Evolutionary conservation across 495 filamentous ascomycete species (phyloP), one percentile per base, ranked within the genome.

Genomic region (Xylaria sp.): DNA sequence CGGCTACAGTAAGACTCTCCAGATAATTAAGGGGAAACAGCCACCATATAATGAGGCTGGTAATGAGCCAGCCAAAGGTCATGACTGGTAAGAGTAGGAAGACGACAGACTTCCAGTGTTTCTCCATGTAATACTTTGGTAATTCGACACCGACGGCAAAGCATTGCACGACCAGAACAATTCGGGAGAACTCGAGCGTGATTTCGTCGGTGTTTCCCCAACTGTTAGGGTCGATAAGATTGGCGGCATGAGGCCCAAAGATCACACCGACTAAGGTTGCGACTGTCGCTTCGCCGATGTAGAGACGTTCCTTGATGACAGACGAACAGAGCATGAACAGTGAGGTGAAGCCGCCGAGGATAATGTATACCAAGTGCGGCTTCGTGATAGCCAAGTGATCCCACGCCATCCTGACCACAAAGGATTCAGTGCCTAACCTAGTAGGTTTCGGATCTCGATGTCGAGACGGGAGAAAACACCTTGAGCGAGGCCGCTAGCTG

Each of bases 61-160:
- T 97, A 48, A 97, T 85, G 40, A 99, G 84, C 97, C 97, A 99
- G 53, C 97, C 97, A 78, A 91, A 97, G 3, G 94, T 94, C 97
- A 99, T 99, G 78, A 98, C 96, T 6, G 97, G 97, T 35, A 98
- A 83, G 35, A 99, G 87, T 71, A 99, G 82, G 73, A 97, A 88
- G 3, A 91, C 82, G 70, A 99, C 95, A 6, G 95, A 98, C 77
- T 89, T 91, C 97, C 97, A 99, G 80, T 99, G 97, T 71, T 90
- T 91, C 76, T 98, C 95, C 97, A 99, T 98, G 82, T 98, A 99
- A 78, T 88, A 90, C 81, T 95, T 95, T 61, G 97, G 97, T 87
- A 99, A 87, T 82, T 99, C 97, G 85, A 99, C 97, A 31, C 97
- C 97, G 69, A 99, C 93, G 82, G 97, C 97, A 80, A 99, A 99